These are phyloP conservation scores for Salvia hispanica DNA, from an alignment of 257 asterid genomes.

Conservation along the genomic window DNA sequence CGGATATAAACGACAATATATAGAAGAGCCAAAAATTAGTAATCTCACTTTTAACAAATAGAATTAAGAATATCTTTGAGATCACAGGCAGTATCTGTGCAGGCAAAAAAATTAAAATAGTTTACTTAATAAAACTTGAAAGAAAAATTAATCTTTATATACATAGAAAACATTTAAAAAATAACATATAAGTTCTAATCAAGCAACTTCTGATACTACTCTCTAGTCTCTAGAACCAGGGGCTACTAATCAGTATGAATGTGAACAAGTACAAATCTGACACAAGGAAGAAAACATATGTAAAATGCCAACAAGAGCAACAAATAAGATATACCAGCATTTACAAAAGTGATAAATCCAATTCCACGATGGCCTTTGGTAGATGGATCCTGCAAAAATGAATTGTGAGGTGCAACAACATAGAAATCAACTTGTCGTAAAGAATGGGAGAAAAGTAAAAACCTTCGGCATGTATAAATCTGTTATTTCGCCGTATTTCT, in stretches of 20 bases:
- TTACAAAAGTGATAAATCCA: constrained; percentile 87
- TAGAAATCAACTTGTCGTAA: not conserved
- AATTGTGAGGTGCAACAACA: constrained; percentile 12
- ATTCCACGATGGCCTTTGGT: constrained; percentile 98
- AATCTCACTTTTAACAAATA: not conserved
- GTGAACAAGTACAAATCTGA: constrained; percentile 2
- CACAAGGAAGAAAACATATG: constrained; percentile 15
- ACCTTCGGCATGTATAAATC: constrained; percentile 99
- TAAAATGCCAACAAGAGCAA: constrained; percentile 20
- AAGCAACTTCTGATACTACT: not conserved
- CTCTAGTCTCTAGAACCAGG: not conserved
- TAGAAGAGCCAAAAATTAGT: not conserved
- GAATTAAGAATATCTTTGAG: no score
- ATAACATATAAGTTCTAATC: constrained; percentile 8
- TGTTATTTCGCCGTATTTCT: constrained; percentile 83
- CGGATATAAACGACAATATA: not conserved
- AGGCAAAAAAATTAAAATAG: constrained; percentile 6
- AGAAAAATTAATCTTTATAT: not conserved
- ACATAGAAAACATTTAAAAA: constrained; percentile 1
- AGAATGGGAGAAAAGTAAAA: constrained; percentile 24
- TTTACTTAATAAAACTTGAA: not conserved
- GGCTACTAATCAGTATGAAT: constrained; percentile 5
- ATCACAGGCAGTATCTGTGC: not conserved
- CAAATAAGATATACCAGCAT: constrained; percentile 57
- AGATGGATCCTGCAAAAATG: constrained; percentile 67